phyloP scores from a whole-genome alignment of 257 asterid species.

The Solanum paucissectum region DNA sequence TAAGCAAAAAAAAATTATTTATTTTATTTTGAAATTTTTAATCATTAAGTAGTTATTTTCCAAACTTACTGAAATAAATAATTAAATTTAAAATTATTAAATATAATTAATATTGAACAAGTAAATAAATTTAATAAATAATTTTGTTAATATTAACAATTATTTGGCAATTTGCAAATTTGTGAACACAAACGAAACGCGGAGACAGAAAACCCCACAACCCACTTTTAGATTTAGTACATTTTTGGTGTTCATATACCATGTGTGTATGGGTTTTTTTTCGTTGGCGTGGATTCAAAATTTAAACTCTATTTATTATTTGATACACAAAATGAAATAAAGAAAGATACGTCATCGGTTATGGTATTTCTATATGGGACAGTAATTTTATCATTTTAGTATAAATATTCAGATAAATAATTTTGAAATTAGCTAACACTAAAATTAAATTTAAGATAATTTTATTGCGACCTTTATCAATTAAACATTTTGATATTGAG shows the following conservation, averaged over 20 bases:
- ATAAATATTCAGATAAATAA: neutral
- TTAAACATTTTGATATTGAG: neutral
- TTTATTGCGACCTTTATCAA: too few species aligned
- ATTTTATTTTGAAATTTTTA: neutral
- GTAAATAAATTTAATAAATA: neutral
- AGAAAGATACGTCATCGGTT: neutral
- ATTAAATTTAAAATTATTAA: neutral
- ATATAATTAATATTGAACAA: neutral
- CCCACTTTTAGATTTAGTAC: neutral
- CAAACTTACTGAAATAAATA: neutral
- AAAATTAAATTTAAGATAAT: too few species aligned
- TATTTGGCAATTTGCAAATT: neutral
- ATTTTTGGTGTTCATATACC: neutral
- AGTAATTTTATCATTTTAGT: too few species aligned
- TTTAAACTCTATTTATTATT: neutral
- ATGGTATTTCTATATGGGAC: neutral
- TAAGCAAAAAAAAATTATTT: too few species aligned
- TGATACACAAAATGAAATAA: neutral
- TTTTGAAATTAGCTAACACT: neutral
- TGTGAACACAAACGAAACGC: neutral
- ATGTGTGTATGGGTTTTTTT: neutral
- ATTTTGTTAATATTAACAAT: neutral
- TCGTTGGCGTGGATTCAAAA: neutral
- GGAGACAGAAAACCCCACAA: neutral
- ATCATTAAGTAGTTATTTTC: neutral